Percentiles rank a stretch among this genome's conserved stretches.
Evolutionary conservation across 1,139 yeast species (phyloP).

Genomic region (Kodamaea plutei): DNA sequence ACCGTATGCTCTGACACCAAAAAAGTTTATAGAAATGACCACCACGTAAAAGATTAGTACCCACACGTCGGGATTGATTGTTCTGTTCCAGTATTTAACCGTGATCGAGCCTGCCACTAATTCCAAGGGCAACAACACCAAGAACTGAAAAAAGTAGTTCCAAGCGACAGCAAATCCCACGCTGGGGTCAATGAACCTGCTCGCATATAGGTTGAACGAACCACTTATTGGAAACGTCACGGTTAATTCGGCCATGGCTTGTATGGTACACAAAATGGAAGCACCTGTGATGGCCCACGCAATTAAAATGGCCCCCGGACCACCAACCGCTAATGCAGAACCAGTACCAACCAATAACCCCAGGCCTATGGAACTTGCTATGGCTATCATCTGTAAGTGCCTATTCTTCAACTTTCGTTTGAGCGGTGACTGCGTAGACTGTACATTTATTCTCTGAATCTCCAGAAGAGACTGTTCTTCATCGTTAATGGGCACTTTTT

Average conservation of each 20-base stretch:
- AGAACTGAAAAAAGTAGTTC: conserved; percentile 28
- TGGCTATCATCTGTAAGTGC: conserved; percentile 27
- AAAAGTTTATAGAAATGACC: conserved; percentile 28
- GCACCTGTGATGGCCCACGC: conserved; percentile 30
- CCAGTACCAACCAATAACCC: conserved; percentile 26
- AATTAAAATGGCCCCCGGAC: conserved; percentile 58
- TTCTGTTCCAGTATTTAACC: conserved; percentile 26
- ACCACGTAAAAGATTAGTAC: conserved; percentile 27
- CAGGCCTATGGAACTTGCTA: conserved; percentile 33
- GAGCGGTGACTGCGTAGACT: conserved; percentile 20
- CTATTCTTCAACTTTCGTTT: conserved; percentile 22
- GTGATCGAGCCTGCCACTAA: conserved; percentile 32
- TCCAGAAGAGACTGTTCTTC: conserved; percentile 18
- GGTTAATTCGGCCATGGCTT: conserved; percentile 33
- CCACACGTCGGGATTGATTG: conserved; percentile 31
- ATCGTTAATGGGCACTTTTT: conserved; percentile 20
- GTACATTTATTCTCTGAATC: conserved; percentile 20
- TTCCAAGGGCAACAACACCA: conserved; percentile 29
- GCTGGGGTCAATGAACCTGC: conserved; percentile 31
- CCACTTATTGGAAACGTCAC: conserved; percentile 34
- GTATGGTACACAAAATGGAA: conserved; percentile 29
- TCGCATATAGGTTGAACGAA: conserved; percentile 29
- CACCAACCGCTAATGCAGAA: conserved; percentile 39
- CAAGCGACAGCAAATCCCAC: conserved; percentile 35
- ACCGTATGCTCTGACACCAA: conserved; percentile 33